Evolutionary conservation across 805 yeast genomes (phyloP).

Genomic region (Jamesozyma lodderae): DNA sequence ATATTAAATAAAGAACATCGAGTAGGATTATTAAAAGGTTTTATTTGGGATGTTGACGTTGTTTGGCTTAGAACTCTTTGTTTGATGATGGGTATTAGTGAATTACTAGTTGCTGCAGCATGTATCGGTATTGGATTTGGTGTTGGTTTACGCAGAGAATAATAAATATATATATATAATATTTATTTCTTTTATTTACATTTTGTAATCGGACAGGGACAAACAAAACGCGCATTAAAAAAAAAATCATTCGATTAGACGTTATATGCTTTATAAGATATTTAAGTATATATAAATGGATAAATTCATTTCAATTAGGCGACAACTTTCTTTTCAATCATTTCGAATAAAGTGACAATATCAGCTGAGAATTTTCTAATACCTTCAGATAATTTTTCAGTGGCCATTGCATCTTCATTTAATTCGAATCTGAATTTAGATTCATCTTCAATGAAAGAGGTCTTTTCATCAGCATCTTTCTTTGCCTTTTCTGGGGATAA

Average conservation of each 20-base stretch:
- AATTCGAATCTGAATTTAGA: conserved; percentile 78
- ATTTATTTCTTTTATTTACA: no score
- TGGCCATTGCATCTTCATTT: conserved; percentile 96
- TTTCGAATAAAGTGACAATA: conserved; percentile 64
- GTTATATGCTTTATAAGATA: background rate
- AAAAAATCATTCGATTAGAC: no score
- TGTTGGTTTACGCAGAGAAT: no score
- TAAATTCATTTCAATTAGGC: conserved; percentile 19
- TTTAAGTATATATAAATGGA: background rate
- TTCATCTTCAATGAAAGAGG: conserved; percentile 75
- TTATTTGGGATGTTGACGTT: conserved; percentile 23
- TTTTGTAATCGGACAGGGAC: no score
- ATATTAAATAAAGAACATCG: conserved; percentile 17
- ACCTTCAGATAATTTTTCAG: conserved; percentile 95
- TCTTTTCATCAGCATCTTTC: conserved; percentile 49
- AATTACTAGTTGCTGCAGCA: conserved; percentile 28
- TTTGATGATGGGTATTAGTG: conserved; percentile 27
- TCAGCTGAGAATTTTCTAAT: conserved; percentile 94
- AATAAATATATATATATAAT: no score
- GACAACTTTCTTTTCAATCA: conserved; percentile 51
- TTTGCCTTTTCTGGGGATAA: conserved; percentile 63
- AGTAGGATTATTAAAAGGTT: conserved; percentile 18
- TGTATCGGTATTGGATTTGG: conserved; percentile 40
- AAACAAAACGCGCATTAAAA: no score
- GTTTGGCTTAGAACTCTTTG: conserved; percentile 25